phyloP scores from a whole-genome alignment of 495 filamentous ascomycete genomes.

The Penicillium pancosmium region DNA sequence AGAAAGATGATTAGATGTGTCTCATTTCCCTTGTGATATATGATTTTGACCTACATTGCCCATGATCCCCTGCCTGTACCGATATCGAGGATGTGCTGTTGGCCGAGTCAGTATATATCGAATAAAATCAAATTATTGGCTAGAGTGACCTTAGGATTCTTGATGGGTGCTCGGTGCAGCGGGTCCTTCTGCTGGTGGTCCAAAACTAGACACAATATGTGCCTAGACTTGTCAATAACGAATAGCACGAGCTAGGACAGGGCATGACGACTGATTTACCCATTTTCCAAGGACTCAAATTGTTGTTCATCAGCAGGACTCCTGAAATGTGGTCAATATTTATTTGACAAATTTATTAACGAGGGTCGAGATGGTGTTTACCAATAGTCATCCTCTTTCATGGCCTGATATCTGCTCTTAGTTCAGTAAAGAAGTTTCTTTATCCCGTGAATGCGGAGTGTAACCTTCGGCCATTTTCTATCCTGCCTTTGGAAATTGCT shows the following conservation, averaged over 20 bases:
- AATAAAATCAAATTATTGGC: not conserved
- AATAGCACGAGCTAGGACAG: not conserved
- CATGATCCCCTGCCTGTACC: conserved; percentile 27
- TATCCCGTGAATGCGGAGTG: not conserved
- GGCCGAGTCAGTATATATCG: not conserved
- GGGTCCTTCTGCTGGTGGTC: conserved; percentile 18
- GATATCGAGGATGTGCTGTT: conserved; percentile 24
- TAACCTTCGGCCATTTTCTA: not conserved
- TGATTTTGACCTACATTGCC: conserved; percentile 22
- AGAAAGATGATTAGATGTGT: not conserved
- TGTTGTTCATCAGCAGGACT: conserved; percentile 22
- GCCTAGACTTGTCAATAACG: conserved; percentile 8
- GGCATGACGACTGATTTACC: conserved; percentile 3
- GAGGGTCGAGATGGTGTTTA: not conserved
- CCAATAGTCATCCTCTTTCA: conserved; percentile 3
- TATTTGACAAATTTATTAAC: not conserved
- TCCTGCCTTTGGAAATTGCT: not conserved
- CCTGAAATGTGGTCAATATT: not conserved
- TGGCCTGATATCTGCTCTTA: not conserved
- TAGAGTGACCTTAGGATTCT: conserved; percentile 5
- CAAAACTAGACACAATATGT: conserved; percentile 20
- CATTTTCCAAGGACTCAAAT: conserved; percentile 24
- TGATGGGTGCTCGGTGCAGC: conserved; percentile 17
- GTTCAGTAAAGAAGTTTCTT: not conserved
- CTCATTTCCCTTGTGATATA: too few relatives aligned